These are phyloP conservation scores for Amylostereum areolatum DNA, from an alignment of 1,284 basidiomycete species.

Conservation along the genomic window DNA sequence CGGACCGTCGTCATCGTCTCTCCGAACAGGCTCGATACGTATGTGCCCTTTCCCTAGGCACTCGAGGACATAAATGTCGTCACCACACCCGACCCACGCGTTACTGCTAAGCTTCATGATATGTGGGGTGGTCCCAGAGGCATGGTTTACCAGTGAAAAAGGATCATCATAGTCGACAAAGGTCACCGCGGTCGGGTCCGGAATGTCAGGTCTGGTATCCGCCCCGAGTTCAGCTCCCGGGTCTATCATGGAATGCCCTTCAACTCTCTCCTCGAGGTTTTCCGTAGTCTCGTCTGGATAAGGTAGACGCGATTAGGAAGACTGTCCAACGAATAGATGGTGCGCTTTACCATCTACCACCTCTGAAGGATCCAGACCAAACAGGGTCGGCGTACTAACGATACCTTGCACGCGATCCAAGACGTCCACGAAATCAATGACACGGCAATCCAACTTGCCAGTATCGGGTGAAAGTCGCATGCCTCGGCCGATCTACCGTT, in stretches of 20 bases:
- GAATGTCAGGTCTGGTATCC: conserved; percentile 31
- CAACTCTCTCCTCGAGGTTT: conserved; percentile 38
- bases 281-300: conserved; percentile 44
- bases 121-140: conserved; percentile 45
- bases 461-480: conserved; percentile 81
- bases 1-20: conserved; percentile 33
- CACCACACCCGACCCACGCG: conserved; percentile 84
- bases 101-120: conserved; percentile 42
- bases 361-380: conserved; percentile 77
- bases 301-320: conserved; percentile 1
- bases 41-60: conserved; percentile 73
- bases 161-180: conserved; percentile 83
- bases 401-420: conserved; percentile 66
- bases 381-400: conserved; percentile 78
- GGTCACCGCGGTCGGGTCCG: conserved; percentile 61
- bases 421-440: conserved; percentile 91
- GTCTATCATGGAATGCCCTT: conserved; percentile 5
- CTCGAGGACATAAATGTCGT: conserved; percentile 72
- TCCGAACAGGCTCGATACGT: conserved; percentile 47
- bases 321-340: not conserved
- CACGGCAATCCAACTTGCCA: conserved; percentile 80
- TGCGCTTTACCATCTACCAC: conserved; percentile 52
- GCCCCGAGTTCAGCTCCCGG: conserved; percentile 5
- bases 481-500: conserved; percentile 79
- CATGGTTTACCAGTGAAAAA: conserved; percentile 52